phyloP scores from a whole-genome alignment of 108 stramenopile genomes.

The Fistulifera solaris region DNA sequence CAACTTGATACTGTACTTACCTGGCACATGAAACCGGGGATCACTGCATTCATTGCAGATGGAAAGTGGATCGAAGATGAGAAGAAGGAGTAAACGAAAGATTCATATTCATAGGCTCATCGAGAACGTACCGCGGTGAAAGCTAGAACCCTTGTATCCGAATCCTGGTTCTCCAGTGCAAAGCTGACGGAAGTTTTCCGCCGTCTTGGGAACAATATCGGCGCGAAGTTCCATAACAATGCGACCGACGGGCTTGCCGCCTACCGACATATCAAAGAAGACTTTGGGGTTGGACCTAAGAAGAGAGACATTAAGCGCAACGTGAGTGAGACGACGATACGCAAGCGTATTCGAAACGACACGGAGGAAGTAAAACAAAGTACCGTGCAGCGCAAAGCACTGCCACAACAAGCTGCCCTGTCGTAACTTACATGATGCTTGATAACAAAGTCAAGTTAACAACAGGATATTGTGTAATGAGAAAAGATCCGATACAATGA shows the following conservation, averaged over 20 bases:
- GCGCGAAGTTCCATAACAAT: conserved; percentile 91
- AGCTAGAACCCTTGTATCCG: conserved; percentile 70
- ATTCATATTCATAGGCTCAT: neutral
- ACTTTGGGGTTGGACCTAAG: conserved; percentile 22
- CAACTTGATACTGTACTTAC: conserved; percentile 2
- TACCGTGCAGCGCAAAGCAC: too few species aligned
- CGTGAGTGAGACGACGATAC: too few species aligned
- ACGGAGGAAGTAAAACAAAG: too few species aligned
- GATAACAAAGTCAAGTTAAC: too few species aligned
- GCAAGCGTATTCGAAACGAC: too few species aligned
- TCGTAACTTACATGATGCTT: too few species aligned
- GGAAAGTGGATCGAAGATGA: neutral
- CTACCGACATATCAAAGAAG: conserved; percentile 92
- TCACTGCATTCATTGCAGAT: neutral
- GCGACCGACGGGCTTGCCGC: conserved; percentile 80
- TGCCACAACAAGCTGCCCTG: too few species aligned
- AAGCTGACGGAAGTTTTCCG: conserved; percentile 87
- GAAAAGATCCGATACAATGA: too few species aligned
- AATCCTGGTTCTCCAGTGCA: conserved; percentile 94
- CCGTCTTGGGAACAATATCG: conserved; percentile 94
- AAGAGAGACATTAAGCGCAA: too few species aligned
- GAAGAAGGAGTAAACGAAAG: neutral
- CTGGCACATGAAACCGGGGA: conserved; percentile 38
- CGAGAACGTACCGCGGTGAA: conserved; percentile 13
- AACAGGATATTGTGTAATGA: too few species aligned